Evolutionary conservation across 208 protist species (phyloP), one percentile per base, ranked within the genome.

Genomic region (Tritrichomonas musculus): DNA sequence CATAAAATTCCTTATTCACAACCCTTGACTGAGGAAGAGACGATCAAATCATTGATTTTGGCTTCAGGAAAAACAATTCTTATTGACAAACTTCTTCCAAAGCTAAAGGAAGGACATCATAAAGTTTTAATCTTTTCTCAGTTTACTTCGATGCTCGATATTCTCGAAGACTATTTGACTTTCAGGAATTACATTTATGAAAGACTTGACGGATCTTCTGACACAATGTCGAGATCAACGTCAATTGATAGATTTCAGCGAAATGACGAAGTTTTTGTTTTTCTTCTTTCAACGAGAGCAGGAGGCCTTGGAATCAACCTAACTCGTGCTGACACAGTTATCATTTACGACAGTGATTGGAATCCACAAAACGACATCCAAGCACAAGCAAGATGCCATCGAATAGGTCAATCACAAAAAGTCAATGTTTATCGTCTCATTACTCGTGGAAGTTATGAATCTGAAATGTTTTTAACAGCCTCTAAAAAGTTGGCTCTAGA

Each of bases 381-480:
- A n/a, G n/a, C n/a, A n/a, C n/a, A n/a, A n/a, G n/a, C n/a, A n/a
- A n/a, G n/a, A n/a, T n/a, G n/a, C n/a, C n/a, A n/a, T n/a, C n/a
- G n/a, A n/a, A n/a, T n/a, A n/a, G n/a, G n/a, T n/a, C n/a, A n/a
- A n/a, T n/a, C n/a, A n/a, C n/a, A n/a, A n/a, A n/a, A n/a, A n/a
- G n/a, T n/a, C n/a, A n/a, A n/a, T n/a, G n/a, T n/a, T n/a, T n/a
- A n/a, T n/a, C n/a, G n/a, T n/a, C 94, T 99, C 14, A 97, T 98
- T 44, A 97, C 98, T 47, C 93, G 94, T 36, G 97, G 97, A 72
- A 98, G 98, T 11, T 96, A 99, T 69, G 98, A 99, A 93, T 98
- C 98, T 82, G 94, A 96, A 55, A 98, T 98, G 92, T 93, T 98
- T 17, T 92, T 97, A 75, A 94, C 96, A 41, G 97, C 97, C 36